phyloP scores from a whole-genome alignment of 257 asterid species.

The Euphrasia confusa region DNA sequence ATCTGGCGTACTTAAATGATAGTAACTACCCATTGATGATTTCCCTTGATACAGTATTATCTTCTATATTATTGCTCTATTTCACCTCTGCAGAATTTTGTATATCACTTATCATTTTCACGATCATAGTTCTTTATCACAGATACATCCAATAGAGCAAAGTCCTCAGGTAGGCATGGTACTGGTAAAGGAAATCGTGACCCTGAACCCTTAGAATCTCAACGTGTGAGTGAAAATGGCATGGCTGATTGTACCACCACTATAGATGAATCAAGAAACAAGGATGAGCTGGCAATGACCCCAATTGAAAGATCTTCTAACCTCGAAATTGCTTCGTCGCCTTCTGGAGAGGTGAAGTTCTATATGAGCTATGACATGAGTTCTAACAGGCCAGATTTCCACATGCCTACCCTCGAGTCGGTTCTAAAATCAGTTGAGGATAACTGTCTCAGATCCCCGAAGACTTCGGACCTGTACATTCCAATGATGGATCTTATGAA shows the following conservation, averaged over 20 bases:
- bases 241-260: slow-evolving; percentile 18
- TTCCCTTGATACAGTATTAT: slow-evolving; percentile 13
- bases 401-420: slow-evolving; percentile 43
- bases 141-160: slow-evolving; percentile 39
- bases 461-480: slow-evolving; percentile 37
- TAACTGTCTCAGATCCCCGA: slow-evolving; percentile 41
- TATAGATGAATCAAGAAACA: slow-evolving; percentile 29
- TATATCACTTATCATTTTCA: slow-evolving; percentile 13
- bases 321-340: slow-evolving; percentile 53
- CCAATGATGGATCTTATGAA: slow-evolving; percentile 49
- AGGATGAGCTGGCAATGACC: slow-evolving; percentile 25
- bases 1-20: slow-evolving; percentile 10
- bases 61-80: slow-evolving; percentile 17
- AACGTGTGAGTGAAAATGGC: slow-evolving; percentile 25
- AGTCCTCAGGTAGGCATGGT: slow-evolving; percentile 27
- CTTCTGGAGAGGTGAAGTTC: slow-evolving; percentile 52
- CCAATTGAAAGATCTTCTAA: slow-evolving; percentile 29
- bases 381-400: slow-evolving; percentile 37
- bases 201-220: slow-evolving; percentile 27
- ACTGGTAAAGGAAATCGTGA: slow-evolving; percentile 23
- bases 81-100: slow-evolving; percentile 21
- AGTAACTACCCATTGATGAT: slow-evolving; percentile 1
- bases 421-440: slow-evolving; percentile 44
- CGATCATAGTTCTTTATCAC: slow-evolving; percentile 22
- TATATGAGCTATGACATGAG: slow-evolving; percentile 35